Base-by-base conservation (phyloP, 2,329 filamentous ascomycete species). In the Aspergillus phoenicis region DNA sequence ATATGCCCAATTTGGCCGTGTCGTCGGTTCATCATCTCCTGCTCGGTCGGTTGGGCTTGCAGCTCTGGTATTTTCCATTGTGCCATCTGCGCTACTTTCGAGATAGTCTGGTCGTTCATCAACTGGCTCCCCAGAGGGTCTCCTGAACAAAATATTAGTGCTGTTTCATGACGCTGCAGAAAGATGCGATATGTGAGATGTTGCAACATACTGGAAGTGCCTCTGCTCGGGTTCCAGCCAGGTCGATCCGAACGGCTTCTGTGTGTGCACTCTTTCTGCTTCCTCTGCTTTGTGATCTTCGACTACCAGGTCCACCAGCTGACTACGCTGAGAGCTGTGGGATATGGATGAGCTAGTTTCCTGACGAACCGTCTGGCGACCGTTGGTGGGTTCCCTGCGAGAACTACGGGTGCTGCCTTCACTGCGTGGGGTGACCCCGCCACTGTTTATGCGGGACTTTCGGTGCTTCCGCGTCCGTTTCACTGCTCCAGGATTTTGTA, bases 261-360 rank as follows among this genome's bases (percentile, higher is more conserved):
- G 81, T 11, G 84, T 83, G 55, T 86, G 81, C n/a, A 85, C 83
- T 52, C 85, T 83, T 62, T 89, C 86, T 51, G 84, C 78, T 58
- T 86, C 82, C 70, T 89, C 87, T 5, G 86, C 87, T 51, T 85
- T 74, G 48, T 76, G 81, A 69, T 90, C 86, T 75, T 89, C 87
- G 8, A 90, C 85, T 0, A 89, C 83, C 4, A 90, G 76, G 70
- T 90, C 87, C 10, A 90, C 87, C 5, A 90, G 77, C 66, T 90
- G 87, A 64, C 85, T 87, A 62, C 79, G 80, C 64, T 84, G 83
- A 1, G 86, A 88, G 60, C 83, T 82, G 33, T 80, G 79, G 6
- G 84, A 85, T 52, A 83, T 66, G n/a, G 71, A 69, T n/a, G 74
- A 69, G 62, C 72, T 74, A 39, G 71, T 61, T 24, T 70, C 68